Percentiles rank a stretch among this genome's conserved stretches.
Conservation (phyloP, 306 rosid genomes). For the Begonia loranthoides region DNA sequence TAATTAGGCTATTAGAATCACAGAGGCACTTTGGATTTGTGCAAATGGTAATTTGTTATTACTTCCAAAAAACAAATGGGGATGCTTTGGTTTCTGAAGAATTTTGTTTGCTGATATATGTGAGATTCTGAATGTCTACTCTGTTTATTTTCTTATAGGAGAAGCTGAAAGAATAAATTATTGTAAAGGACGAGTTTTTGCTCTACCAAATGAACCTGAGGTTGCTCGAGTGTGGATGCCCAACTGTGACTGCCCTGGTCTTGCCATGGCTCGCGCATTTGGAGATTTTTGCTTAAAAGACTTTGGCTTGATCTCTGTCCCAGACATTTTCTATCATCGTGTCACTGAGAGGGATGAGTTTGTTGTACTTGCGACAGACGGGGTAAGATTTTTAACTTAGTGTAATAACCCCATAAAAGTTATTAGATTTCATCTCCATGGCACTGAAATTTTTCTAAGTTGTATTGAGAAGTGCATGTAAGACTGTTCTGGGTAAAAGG, state of each 20-base stretch:
- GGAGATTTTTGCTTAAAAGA: conserved; percentile 82
- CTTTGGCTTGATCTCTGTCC: conserved; percentile 66
- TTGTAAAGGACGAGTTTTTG: conserved; percentile 69
- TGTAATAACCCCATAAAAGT: not conserved
- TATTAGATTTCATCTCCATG: not conserved
- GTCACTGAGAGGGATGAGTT: conserved; percentile 54
- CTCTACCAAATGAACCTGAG: conserved; percentile 45
- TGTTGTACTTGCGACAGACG: conserved; percentile 78
- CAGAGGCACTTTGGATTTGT: too few species aligned
- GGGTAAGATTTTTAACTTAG: conserved; percentile 30
- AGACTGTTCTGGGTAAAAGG: too few species aligned
- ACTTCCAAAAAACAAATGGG: too few species aligned
- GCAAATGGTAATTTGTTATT: too few species aligned
- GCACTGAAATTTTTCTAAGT: not conserved
- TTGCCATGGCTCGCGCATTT: conserved; percentile 84
- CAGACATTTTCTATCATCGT: conserved; percentile 38
- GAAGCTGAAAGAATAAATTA: conserved; percentile 63
- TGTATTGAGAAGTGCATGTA: not conserved
- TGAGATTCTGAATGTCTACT: not conserved
- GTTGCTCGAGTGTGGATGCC: conserved; percentile 77
- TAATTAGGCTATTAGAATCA: too few species aligned
- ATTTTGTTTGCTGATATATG: too few species aligned
- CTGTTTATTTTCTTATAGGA: conserved; percentile 21
- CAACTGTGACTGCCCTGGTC: conserved; percentile 58
- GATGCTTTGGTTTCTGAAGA: too few species aligned